These are phyloP conservation scores for Leptodontidium sp. DNA, from an alignment of 2,329 filamentous ascomycete genomes.

Conservation along the genomic window DNA sequence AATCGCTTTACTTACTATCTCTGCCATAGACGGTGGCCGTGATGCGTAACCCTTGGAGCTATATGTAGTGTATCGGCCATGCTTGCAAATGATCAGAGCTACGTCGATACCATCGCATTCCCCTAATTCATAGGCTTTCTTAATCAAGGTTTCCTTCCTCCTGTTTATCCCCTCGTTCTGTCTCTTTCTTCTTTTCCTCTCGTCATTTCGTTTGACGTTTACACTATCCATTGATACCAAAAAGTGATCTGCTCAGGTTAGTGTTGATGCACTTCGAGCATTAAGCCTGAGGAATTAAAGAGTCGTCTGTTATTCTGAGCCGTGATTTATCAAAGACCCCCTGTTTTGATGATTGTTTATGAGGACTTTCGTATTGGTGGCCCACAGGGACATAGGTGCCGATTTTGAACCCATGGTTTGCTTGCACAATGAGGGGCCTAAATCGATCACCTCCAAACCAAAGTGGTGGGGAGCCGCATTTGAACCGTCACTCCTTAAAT, in stretches of 20 bases:
- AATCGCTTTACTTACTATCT: no score
- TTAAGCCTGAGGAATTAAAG: conserved; percentile 18
- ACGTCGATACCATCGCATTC: no score
- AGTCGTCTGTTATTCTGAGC: conserved; percentile 8
- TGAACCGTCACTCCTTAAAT: conserved; percentile 23
- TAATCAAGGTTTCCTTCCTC: no score
- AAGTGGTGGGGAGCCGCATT: conserved; percentile 22
- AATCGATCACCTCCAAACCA: conserved; percentile 20
- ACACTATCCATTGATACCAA: conserved; percentile 7
- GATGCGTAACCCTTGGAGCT: no score
- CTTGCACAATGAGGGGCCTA: conserved; percentile 11
- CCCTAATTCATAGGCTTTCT: no score
- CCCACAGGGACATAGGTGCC: conserved; percentile 9
- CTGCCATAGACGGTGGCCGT: no score
- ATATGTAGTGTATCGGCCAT: no score
- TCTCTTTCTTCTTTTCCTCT: conserved; percentile 21
- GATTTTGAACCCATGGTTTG: conserved; percentile 22
- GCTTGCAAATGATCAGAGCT: no score
- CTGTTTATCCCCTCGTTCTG: no score
- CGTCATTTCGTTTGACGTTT: conserved; percentile 20
- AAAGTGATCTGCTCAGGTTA: conserved; percentile 18
- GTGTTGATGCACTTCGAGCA: conserved; percentile 21
- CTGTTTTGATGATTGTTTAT: conserved; percentile 18
- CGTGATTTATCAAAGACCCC: conserved; percentile 15
- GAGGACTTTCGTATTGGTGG: conserved; percentile 23